phyloP scores from a whole-genome alignment of 176 grass and related monocot species.

The Pontederia paniculata region DNA sequence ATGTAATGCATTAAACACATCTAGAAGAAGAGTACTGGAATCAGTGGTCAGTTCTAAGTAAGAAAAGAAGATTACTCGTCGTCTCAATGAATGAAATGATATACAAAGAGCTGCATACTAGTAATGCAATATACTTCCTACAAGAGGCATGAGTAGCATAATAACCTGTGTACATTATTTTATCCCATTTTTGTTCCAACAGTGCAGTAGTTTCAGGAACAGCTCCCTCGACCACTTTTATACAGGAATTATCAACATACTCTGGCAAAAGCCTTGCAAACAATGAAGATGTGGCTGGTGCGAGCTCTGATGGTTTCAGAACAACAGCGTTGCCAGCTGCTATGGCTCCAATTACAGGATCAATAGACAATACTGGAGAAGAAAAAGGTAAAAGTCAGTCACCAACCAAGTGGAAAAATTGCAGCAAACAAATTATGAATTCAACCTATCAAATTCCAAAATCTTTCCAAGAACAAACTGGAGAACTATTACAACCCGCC shows the following conservation, averaged over 20 bases:
- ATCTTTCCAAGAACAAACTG: no score
- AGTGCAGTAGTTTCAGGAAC: slow-evolving; percentile 54
- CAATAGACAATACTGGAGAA: slow-evolving; percentile 59
- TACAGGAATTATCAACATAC: slow-evolving; percentile 64
- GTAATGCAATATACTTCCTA: no score
- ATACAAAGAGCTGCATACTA: no score
- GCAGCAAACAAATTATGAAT: no score
- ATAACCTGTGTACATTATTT: slow-evolving; percentile 95
- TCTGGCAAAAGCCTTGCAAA: slow-evolving; percentile 64
- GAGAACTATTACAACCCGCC: no score
- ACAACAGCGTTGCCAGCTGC: slow-evolving; percentile 70
- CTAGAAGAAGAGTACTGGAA: no score
- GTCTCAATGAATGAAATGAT: no score
- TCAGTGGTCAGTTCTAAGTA: no score
- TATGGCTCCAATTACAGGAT: slow-evolving; percentile 83
- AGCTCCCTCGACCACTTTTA: slow-evolving; percentile 78
- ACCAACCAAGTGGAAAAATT: no score
- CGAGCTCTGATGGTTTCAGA: slow-evolving; percentile 83
- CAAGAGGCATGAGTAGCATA: not conserved
- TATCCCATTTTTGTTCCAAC: slow-evolving; percentile 88
- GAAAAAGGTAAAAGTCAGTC: not conserved
- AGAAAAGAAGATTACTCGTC: no score
- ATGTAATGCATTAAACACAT: no score
- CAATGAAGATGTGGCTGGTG: slow-evolving; percentile 64
- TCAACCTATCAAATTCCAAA: no score